Conservation (phyloP, 805 yeast species). For the Yarrowia sp. region DNA sequence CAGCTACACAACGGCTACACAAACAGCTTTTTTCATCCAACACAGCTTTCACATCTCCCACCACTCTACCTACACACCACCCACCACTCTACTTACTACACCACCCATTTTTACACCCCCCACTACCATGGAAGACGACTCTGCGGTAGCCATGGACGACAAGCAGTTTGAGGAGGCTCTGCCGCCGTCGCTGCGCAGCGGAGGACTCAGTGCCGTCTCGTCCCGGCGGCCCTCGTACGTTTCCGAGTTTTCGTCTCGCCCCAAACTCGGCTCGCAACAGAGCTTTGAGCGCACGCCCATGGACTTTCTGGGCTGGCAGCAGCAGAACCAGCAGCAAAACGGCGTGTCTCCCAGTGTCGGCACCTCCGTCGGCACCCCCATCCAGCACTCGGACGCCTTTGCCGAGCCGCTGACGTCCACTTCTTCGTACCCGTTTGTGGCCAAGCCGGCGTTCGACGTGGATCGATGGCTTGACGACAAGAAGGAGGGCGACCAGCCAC, state of each 20-base stretch:
- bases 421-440: constrained; percentile 37
- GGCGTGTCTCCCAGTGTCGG: background rate
- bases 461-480: constrained; percentile 37
- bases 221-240: constrained; percentile 72
- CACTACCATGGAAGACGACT: constrained; percentile 30
- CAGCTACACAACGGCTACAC: no score
- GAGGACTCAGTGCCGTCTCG: constrained; percentile 63
- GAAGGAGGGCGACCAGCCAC: background rate
- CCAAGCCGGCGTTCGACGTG: constrained; percentile 32
- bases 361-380: constrained; percentile 16
- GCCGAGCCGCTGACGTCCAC: constrained; percentile 38
- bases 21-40: no score
- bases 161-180: constrained; percentile 38
- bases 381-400: constrained; percentile 24
- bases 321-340: constrained; percentile 1
- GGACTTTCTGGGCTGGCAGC: constrained; percentile 35
- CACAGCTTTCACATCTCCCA: background rate
- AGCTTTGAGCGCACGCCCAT: constrained; percentile 33
- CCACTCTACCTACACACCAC: background rate
- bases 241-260: constrained; percentile 60
- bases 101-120: background rate
- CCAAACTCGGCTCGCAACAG: constrained; percentile 40
- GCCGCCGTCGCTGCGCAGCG: constrained; percentile 46
- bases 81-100: background rate
- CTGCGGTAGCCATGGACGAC: constrained; percentile 38